Evolutionary conservation across 2,329 filamentous ascomycete species (phyloP), one percentile per base, ranked within the genome.

Genomic region (Thelonectria blattea): DNA sequence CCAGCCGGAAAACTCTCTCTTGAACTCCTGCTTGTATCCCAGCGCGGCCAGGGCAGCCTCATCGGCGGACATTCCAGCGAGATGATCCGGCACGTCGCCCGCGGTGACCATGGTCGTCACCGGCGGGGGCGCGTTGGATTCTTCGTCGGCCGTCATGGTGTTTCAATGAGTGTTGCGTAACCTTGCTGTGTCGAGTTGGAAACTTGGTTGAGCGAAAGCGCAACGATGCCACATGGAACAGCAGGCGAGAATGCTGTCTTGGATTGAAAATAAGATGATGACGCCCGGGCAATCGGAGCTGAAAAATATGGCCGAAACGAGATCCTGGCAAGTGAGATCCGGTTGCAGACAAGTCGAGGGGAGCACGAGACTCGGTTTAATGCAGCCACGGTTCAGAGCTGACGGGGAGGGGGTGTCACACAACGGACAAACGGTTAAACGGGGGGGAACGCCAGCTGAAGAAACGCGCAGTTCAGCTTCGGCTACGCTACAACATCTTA

Each of bases 1-100:
- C 59, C 51, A 61, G 3, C 22, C 24, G 8, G 55, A 58, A 11
- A 61, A 61, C 34, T 61, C 59, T 22, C 59, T 55, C 24, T 61
- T 61, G 41, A 61, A 61, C 18, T 61, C 59, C 20, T 61, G 59
- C 49, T 61, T 61, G 32, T 61, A 61, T 20, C 59, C 59, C 51
- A 61, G 24, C 20, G 59, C 59, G 15, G 59, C 59, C 18, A 61
- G 59, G 5, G 59, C 32, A 11, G 51, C 50, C 39, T 61, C 59
- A 17, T 61, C 59, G 12, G 55, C 49, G 14, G 55, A 48, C 59
- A 61, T 49, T 22, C 18, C 42, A 2, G 20, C 55, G 5, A 55
- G 30, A 14, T 58, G 18, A 20, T 58, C 59, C 8, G 59, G 59
- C 14, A 55, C 41, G 48, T 61, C 59, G 39, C 59, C 59, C 14